phyloP scores from a whole-genome alignment of 208 protist species.

The Lotmaria passim region DNA sequence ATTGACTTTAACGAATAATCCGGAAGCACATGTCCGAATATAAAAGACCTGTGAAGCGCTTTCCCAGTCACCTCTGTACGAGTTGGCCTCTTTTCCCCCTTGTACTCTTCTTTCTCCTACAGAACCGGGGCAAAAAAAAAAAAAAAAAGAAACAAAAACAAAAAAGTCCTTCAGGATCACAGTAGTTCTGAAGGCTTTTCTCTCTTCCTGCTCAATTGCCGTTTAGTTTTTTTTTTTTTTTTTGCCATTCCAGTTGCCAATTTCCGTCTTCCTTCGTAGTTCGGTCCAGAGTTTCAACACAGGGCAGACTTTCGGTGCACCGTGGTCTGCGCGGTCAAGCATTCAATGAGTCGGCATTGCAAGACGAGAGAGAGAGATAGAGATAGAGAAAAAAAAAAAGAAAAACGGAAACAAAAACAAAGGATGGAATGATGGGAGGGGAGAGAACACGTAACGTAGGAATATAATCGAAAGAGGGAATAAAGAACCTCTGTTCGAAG shows the following conservation, averaged over 20 bases:
- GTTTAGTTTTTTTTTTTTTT: conserved; percentile 1
- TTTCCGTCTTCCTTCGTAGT: too few relatives aligned
- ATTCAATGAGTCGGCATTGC: not conserved
- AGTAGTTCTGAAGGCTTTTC: conserved; percentile 11
- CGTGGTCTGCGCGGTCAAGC: conserved; percentile 9
- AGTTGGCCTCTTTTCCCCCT: too few relatives aligned
- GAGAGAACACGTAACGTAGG: too few relatives aligned
- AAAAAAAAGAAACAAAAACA: not conserved
- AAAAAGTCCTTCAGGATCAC: conserved; percentile 14
- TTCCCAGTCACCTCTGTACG: too few relatives aligned
- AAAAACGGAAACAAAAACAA: conserved; percentile 3
- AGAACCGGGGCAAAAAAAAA: too few relatives aligned
- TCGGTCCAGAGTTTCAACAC: conserved; percentile 8
- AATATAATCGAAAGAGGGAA: too few relatives aligned
- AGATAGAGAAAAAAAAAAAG: conserved; percentile 4
- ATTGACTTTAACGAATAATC: too few relatives aligned
- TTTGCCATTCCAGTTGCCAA: too few relatives aligned
- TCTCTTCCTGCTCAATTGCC: not conserved
- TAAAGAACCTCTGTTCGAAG: too few relatives aligned
- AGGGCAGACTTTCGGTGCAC: conserved; percentile 21
- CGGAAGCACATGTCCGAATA: conserved; percentile 3
- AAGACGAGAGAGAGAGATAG: conserved; percentile 2
- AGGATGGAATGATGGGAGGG: not conserved
- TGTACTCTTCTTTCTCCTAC: too few relatives aligned
- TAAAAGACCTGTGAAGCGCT: not conserved